Evolutionary conservation across 164 flowering plant species (phyloP).

Genomic region (Magnolia sinica): DNA sequence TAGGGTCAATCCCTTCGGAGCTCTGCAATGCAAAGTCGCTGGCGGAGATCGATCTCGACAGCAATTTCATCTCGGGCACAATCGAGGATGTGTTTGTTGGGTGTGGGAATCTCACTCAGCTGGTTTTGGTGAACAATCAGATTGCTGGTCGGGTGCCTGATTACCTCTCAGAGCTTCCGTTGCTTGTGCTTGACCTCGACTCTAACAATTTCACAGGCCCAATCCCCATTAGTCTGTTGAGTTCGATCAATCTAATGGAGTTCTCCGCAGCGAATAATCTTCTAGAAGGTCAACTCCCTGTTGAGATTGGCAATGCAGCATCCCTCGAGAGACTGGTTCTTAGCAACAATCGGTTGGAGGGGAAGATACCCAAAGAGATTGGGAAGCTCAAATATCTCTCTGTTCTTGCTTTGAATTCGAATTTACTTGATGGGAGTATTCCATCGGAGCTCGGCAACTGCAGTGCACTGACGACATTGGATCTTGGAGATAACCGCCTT

Average conservation of each 20-base stretch:
- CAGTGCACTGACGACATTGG: slow-evolving; percentile 48
- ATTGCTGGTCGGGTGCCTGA: slow-evolving; percentile 56
- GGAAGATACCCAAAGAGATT: slow-evolving; percentile 56
- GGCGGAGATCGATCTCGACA: slow-evolving; percentile 74
- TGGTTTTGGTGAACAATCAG: slow-evolving; percentile 49
- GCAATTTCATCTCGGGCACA: slow-evolving; percentile 48
- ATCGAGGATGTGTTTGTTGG: slow-evolving; percentile 43
- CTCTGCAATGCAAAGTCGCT: slow-evolving; percentile 73
- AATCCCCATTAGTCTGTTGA: slow-evolving; percentile 55
- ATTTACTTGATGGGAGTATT: slow-evolving; percentile 47
- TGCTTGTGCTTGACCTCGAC: slow-evolving; percentile 62
- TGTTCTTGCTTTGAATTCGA: slow-evolving; percentile 57
- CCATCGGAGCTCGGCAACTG: slow-evolving; percentile 57
- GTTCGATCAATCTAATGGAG: slow-evolving; percentile 44
- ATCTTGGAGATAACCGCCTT: slow-evolving; percentile 55
- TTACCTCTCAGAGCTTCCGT: slow-evolving; percentile 58
- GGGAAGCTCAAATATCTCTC: slow-evolving; percentile 52
- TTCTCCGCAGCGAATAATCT: slow-evolving; percentile 60
- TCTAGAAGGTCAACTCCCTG: slow-evolving; percentile 47
- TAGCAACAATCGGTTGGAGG: slow-evolving; percentile 47
- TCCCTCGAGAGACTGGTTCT: slow-evolving; percentile 48
- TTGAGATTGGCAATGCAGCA: slow-evolving; percentile 50
- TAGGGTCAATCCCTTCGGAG: slow-evolving; percentile 66
- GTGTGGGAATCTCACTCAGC: slow-evolving; percentile 56
- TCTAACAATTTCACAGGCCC: slow-evolving; percentile 63